These are phyloP conservation scores for Ogataea haglerorum DNA, from an alignment of 805 yeast genomes.

Conservation along the genomic window DNA sequence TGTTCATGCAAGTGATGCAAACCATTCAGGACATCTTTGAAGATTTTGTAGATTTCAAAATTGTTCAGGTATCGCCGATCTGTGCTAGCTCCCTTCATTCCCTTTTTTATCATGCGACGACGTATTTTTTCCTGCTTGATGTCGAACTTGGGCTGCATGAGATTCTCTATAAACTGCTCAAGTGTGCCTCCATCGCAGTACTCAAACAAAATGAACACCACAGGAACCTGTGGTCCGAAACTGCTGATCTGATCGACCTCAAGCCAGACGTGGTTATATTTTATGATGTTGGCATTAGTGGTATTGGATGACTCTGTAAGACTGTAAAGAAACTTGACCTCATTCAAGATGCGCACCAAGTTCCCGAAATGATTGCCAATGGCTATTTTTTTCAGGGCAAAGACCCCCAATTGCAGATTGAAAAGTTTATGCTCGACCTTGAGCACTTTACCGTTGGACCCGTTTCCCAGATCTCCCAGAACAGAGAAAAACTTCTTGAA, in stretches of 20 bases:
- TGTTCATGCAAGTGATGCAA: conserved; percentile 66
- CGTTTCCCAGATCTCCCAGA: conserved; percentile 64
- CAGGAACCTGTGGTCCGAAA: conserved; percentile 55
- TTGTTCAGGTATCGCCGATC: conserved; percentile 38
- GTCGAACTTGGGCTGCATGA: conserved; percentile 36
- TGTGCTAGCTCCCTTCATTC: neutral
- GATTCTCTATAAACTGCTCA: conserved; percentile 55
- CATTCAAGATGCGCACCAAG: conserved; percentile 67
- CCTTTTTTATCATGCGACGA: conserved; percentile 23
- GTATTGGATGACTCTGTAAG: conserved; percentile 35
- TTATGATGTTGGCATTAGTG: conserved; percentile 56
- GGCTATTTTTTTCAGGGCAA: conserved; percentile 82
- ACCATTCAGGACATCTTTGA: conserved; percentile 66
- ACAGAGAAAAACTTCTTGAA: conserved; percentile 67
- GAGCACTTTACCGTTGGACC: conserved; percentile 81
- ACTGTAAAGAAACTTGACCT: conserved; percentile 68
- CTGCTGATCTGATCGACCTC: conserved; percentile 56
- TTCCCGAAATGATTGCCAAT: conserved; percentile 74
- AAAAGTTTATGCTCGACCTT: conserved; percentile 81
- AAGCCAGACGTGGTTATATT: conserved; percentile 90
- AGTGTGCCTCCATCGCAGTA: conserved; percentile 87
- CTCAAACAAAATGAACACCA: conserved; percentile 77
- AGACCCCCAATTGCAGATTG: conserved; percentile 66
- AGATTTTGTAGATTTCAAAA: conserved; percentile 63
- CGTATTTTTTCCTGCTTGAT: conserved; percentile 36